Evolutionary conservation across 2,329 filamentous ascomycete genomes (phyloP).

Genomic region (Aspergillus texensis): DNA sequence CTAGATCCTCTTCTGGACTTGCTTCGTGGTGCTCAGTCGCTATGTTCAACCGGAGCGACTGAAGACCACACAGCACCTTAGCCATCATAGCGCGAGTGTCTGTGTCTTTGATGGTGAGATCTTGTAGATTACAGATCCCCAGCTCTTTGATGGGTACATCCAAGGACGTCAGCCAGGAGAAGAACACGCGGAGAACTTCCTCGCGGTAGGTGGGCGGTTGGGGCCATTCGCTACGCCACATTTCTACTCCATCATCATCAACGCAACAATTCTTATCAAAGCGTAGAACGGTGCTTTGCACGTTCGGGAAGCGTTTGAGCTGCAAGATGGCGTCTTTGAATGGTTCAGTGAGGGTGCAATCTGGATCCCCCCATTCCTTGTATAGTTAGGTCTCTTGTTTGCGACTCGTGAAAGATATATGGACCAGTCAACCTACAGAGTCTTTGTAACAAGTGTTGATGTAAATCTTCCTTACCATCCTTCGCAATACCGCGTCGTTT

Average conservation of each 20-base stretch:
- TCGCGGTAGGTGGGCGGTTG: not conserved
- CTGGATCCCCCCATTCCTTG: not conserved
- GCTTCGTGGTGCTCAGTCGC: not conserved
- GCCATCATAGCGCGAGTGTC: not conserved
- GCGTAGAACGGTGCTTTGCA: not conserved
- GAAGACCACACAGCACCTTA: not conserved
- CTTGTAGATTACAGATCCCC: not conserved
- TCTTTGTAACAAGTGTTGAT: not conserved
- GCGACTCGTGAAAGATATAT: not conserved
- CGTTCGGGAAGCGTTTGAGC: not conserved
- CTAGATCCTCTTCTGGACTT: too few species aligned
- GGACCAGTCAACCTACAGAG: not conserved
- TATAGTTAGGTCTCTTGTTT: not conserved
- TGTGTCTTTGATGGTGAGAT: not conserved
- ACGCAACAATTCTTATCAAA: not conserved
- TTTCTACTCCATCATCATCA: too few species aligned
- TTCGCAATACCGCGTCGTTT: not conserved
- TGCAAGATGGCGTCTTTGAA: not conserved
- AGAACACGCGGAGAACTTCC: not conserved
- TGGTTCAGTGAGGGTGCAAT: not conserved
- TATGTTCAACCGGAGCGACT: not conserved
- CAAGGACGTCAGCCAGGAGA: not conserved
- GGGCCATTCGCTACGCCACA: not conserved
- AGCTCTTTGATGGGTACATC: not conserved
- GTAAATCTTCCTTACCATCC: not conserved